Evolutionary conservation across 2,329 filamentous ascomycete genomes (phyloP), one percentile per base, ranked within the genome.

Genomic region (Coccinonectria pachysandricola): DNA sequence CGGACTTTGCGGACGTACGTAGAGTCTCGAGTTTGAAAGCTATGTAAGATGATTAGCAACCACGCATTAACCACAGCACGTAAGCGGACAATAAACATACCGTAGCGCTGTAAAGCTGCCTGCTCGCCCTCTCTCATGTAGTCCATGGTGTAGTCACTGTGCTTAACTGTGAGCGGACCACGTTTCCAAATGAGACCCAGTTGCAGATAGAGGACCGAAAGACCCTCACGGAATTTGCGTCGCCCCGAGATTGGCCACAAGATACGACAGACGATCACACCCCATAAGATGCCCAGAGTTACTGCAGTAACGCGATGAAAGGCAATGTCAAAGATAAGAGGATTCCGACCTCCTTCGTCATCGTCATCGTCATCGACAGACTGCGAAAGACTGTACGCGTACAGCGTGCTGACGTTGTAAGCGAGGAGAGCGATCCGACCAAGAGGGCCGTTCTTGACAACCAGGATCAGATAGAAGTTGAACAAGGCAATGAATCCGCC

Each of bases 161-260:
- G 66, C 29, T 94, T 67, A 6, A 78, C 73, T 4, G 81, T 79
- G 13, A 98, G 62, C 1, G 91, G 91, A 7, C 92, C 88, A 22
- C 87, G 75, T 57, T 88, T 93, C 91, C 91, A 98, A 39, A 96
- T 87, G 17, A 98, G 68, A 10, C 86, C 84, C 75, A 98, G 87
- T 32, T 92, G 83, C 6, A 98, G 67, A 71, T 91, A 96, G 8
- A 98, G 63, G n/a, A 94, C 65, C 15, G 84, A 83, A 8, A 95
- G 66, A 2, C 88, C 88, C 45, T 93, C 79, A 47, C 91, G 85
- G 44, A 96, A 77, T 56, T 93, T 93, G 36, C 71, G 68, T 21
- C 91, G 72, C 2, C 86, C 91, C 16, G 85, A 91, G 36, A 95
- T 92, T 7, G 91, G 91, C 84, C 87, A 96, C 37, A 98, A 77